Base-by-base conservation (phyloP, 1,284 basidiomycete species). In the Leccinum subrobustum region DNA sequence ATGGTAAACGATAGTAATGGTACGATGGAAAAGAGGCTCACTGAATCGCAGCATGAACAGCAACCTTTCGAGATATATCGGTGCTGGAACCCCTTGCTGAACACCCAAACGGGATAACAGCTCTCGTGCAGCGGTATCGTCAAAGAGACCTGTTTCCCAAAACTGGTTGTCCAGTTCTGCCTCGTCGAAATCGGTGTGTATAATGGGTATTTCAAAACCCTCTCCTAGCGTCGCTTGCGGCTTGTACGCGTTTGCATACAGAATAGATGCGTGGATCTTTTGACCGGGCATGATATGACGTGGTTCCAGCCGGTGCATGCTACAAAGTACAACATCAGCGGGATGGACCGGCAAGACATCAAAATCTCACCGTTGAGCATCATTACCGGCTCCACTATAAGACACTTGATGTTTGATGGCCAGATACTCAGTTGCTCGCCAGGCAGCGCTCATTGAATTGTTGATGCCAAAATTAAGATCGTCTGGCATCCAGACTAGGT, bases 331-430 rank as follows among this genome's bases (percentile, higher is more conserved):
- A 27, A 56, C 1, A 50, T 68, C 29, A 59, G 48, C n/a, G 14
- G 52, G 7, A n/a, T 11, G 2, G 48, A 31, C 3, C 6, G 31
- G 6, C 4, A 33, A 23, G 11, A 18, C 5, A 14, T 16, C 1
- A 52, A 14, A 4, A 6, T 11, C 69, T 57, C 42, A 70, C 69
- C 68, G 50, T 52, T 57, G 59, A 35, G 54, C n/a, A 20, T 65
- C 16, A 3, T 69, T 56, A 2, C 62, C 58, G 3, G 29, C 14
- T 9, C 63, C 63, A 51, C 59, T 64, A 25, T 61, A 62, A 3
- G 66, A 75, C 0, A 66, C 64, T 48, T 70, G 68, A n/a, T 69
- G 70, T 29, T 51, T 73, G 33, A 74, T 62, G 4, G 73, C 73
- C 4, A 75, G 2, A 37, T 61, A 60, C 47, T 76, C 72, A 4